Conservation (phyloP, 192 early-diverging fungal genomes). For the Coemansia sp. region DNA sequence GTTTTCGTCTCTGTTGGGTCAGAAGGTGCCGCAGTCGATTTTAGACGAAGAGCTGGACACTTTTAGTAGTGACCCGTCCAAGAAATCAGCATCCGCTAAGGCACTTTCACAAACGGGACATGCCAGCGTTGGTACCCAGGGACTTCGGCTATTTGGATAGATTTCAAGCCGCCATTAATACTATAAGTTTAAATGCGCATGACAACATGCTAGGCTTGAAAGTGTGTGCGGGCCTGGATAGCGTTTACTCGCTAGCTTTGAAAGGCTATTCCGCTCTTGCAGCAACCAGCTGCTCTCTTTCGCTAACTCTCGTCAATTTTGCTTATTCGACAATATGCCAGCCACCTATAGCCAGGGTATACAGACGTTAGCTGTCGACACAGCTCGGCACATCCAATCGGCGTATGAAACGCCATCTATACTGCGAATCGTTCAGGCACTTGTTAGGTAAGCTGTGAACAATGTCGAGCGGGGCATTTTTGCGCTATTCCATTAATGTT, state of each 20-base stretch:
- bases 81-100: background rate
- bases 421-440: slow-evolving; percentile 33
- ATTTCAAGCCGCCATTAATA: background rate
- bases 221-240: background rate
- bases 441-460: slow-evolving; percentile 14
- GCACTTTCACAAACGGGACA: slow-evolving; percentile 15
- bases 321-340: background rate
- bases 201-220: background rate
- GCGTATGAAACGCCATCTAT: slow-evolving; percentile 24
- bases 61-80: background rate
- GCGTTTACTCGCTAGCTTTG: background rate
- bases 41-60: slow-evolving; percentile 34
- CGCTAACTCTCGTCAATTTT: background rate
- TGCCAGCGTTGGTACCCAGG: slow-evolving; percentile 17
- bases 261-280: background rate
- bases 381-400: slow-evolving; percentile 26
- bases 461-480: background rate
- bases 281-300: background rate
- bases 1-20: slow-evolving; percentile 81
- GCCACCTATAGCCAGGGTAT: background rate
- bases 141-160: slow-evolving; percentile 48
- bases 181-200: background rate
- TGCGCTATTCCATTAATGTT: background rate
- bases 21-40: slow-evolving; percentile 52
- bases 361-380: slow-evolving; percentile 3